Conservation (phyloP, 2,329 filamentous ascomycete genomes). For the Xylaria sp. region DNA sequence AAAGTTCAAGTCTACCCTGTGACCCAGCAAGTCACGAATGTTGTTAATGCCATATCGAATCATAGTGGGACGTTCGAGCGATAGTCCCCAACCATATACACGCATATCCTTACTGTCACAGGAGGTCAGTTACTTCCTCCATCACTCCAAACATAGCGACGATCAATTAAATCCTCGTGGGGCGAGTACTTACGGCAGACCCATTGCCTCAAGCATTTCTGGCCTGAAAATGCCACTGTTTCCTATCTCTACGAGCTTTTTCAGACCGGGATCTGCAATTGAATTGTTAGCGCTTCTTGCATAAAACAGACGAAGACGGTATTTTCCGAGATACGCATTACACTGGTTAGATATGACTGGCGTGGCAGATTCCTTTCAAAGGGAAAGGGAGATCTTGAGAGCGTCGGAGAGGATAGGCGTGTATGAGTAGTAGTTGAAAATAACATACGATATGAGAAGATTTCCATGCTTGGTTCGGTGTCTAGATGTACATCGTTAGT, state of each 20-base stretch:
- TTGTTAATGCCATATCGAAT: constrained; percentile 93
- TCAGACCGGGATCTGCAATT: constrained; percentile 65
- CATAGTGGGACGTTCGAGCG: constrained; percentile 95
- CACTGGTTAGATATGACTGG: neutral
- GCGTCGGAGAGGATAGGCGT: neutral
- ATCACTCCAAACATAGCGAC: neutral
- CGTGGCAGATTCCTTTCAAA: too few relatives aligned
- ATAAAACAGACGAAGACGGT: neutral
- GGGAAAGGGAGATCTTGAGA: neutral
- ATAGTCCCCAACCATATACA: constrained; percentile 94
- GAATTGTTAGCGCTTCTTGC: neutral
- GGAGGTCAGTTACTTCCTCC: neutral
- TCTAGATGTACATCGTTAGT: constrained; percentile 51
- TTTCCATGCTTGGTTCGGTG: constrained; percentile 97
- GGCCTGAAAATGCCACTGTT: constrained; percentile 99
- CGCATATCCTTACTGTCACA: constrained; percentile 75
- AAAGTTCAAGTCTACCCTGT: constrained; percentile 61
- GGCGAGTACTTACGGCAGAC: constrained; percentile 67
- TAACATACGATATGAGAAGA: constrained; percentile 80
- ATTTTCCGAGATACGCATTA: neutral
- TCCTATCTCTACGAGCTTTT: constrained; percentile 95
- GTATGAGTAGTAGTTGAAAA: neutral
- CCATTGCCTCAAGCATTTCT: constrained; percentile 96
- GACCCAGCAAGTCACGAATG: constrained; percentile 77
- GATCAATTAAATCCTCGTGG: neutral